Evolutionary conservation across 805 yeast genomes (phyloP), one percentile per base, ranked within the genome.

Genomic region (Candida rishiriensis): DNA sequence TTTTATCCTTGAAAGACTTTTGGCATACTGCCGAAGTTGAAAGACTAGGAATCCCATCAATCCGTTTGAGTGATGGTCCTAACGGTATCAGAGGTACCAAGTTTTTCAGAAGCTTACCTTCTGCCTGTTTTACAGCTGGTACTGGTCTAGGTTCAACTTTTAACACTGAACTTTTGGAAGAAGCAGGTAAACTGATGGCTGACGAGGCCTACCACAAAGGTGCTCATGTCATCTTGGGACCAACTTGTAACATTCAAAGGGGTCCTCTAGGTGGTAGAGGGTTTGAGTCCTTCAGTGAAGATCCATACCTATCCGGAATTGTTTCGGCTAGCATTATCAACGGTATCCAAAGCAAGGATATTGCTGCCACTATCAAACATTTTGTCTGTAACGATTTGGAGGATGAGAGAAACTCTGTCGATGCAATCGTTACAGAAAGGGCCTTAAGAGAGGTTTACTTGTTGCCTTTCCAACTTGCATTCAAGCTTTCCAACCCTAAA

Each of bases 361-460:
- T 81, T 36, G 71, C 72, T 39, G 83, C 85, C 10, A 74, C 83
- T 32, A 66, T 81, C 53, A 81, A 81, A 63, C 88, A 81, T 60
- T 81, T 63, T 61, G 83, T 78, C 18, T 74, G 81, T 57, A 81
- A 81, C 50, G 86, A 81, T 53, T 71, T 73, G 57, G 88, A 81
- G 56, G 74, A 78, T 47, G 77, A 76, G 46, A 64, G 87, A 49
- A 66, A 61, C 42, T 63, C 72, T 1, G 70, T 76, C 33, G 72
- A 79, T 54, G 65, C 79, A 7, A 60, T 72, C 15, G 65, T 82
- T 38, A 68, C 83, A 2, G 79, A 76, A 53, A 65, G 87, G 54
- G 86, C 87, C 1, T 64, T 81, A 50, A 72, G 87, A 58, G 87
- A 82, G 59, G 72, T 82, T 46, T 81, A 81, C 60, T 65, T 81